Base-by-base conservation (phyloP, 345 rosid genomes). In the Boechera retrofracta region DNA sequence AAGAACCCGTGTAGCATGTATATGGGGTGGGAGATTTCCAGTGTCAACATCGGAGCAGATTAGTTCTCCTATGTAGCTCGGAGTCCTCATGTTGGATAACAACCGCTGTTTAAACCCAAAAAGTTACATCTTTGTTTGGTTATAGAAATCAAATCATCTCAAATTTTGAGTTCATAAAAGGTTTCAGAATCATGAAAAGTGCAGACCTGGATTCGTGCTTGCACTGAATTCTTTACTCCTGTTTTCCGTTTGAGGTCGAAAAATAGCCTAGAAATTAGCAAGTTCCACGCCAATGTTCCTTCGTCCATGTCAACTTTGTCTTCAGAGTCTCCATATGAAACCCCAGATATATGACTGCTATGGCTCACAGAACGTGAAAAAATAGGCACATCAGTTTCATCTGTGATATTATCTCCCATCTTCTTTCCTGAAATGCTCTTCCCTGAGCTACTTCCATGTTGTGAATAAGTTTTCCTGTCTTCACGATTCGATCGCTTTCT, bases 231-330 rank as follows among this genome's bases (percentile, higher is more conserved):
- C 75, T 83, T 87, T 61, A 87, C 70, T 62, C 72, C 82, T 45
- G 73, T 33, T 66, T 85, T 88, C 64, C 71, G 77, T 82, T 82
- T 91, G 75, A 83, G 83, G 83, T 95, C 97, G 84, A 95, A 95
- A 81, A 95, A 91, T 26, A 92, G 83, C 77, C 98, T 88, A 44
- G 97, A 89, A 69, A 95, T 85, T 38, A 95, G 85, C 86, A 92
- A 82, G 80, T 95, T 95, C 93, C 88, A 92, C 36, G 94, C 92
- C 5, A 89, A 85, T 61, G 94, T 86, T 88, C 93, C 99, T 79
- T 87, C 98, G 47, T 95, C 99, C 24, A 80, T 24, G 61, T 74
- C 78, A n/a, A 82, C 70, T 73, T 74, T 92, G 12, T 88, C 98
- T 76, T 92, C 96, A 12, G 73, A 78, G 28, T 85, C 93, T 70